Conservation (phyloP, 306 rosid genomes). For the Lathyrus tuberosus region DNA sequence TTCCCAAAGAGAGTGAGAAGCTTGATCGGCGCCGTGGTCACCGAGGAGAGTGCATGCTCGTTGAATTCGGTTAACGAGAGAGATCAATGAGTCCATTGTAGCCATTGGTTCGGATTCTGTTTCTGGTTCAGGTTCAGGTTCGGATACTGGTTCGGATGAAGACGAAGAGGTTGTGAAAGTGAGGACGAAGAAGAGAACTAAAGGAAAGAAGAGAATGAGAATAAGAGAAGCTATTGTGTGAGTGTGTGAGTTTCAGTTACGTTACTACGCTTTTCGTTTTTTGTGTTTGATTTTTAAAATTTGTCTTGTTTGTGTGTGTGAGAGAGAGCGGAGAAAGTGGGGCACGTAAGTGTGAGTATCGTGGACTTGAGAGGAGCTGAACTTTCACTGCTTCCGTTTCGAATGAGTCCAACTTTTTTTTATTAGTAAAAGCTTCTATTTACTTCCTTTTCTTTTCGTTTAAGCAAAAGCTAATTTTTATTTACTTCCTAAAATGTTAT, state of each 20-base stretch:
- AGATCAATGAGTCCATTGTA: slow-evolving; percentile 70
- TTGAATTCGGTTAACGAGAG: slow-evolving; percentile 79
- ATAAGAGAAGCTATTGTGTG: slow-evolving; percentile 38
- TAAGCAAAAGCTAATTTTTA: too few relatives aligned
- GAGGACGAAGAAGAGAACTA: slow-evolving; percentile 14
- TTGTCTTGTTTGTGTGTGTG: background rate
- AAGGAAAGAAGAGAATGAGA: slow-evolving; percentile 17
- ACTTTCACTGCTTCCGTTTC: slow-evolving; percentile 1
- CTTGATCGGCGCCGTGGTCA: slow-evolving; percentile 68
- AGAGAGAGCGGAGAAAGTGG: background rate
- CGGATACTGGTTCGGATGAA: background rate
- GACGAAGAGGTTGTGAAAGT: slow-evolving; percentile 2
- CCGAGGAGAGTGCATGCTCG: slow-evolving; percentile 85
- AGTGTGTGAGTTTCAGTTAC: slow-evolving; percentile 36
- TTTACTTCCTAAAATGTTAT: too few relatives aligned
- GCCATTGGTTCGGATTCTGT: slow-evolving; percentile 8
- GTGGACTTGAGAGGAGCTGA: slow-evolving; percentile 11
- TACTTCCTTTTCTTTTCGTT: background rate
- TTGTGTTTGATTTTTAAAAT: background rate
- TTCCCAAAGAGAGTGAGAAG: slow-evolving; percentile 81
- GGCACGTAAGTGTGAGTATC: slow-evolving; percentile 32
- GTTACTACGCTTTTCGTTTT: background rate
- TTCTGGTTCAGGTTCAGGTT: background rate
- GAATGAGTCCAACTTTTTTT: background rate
- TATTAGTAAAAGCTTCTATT: background rate